Evolutionary conservation across 2,329 filamentous ascomycete species (phyloP).

Genomic region (Fusarium mundagurra): DNA sequence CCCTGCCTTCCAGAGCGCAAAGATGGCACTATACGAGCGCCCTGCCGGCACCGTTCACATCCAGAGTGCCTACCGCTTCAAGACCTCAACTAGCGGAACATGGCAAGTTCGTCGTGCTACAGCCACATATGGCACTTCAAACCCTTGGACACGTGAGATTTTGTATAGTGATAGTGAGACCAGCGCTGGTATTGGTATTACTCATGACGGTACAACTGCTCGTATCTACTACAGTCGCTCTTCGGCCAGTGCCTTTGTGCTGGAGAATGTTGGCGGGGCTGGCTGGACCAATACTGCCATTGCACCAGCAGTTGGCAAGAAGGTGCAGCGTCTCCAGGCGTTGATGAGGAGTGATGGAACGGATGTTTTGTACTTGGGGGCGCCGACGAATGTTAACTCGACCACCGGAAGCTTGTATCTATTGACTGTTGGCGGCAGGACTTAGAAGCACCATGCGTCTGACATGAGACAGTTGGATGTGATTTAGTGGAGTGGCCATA

Average conservation of each 20-base stretch:
- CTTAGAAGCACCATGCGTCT: neutral
- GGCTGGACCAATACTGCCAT: slow-evolving; percentile 21
- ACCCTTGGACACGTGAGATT: slow-evolving; percentile 10
- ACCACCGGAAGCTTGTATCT: slow-evolving; percentile 23
- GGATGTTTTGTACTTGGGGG: slow-evolving; percentile 20
- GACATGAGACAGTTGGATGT: neutral
- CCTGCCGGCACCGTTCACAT: neutral
- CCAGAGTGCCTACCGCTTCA: slow-evolving; percentile 12
- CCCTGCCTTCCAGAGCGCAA: slow-evolving; percentile 8
- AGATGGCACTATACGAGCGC: slow-evolving; percentile 7
- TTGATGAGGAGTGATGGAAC: slow-evolving; percentile 19
- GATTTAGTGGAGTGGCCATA: neutral
- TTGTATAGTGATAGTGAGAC: slow-evolving; percentile 6
- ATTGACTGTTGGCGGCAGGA: neutral
- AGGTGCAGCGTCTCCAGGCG: slow-evolving; percentile 16
- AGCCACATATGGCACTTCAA: neutral
- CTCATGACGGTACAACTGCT: slow-evolving; percentile 4
- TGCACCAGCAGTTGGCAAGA: slow-evolving; percentile 4
- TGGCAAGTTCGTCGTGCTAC: slow-evolving; percentile 16
- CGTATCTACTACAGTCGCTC: slow-evolving; percentile 12
- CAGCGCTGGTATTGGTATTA: slow-evolving; percentile 8
- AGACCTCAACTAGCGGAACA: neutral
- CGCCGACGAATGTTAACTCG: slow-evolving; percentile 17
- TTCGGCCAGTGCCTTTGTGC: slow-evolving; percentile 18
- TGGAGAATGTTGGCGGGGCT: slow-evolving; percentile 6